Evolutionary conservation across 306 rosid genomes (phyloP), one percentile per base, ranked within the genome.

Genomic region (Comarum palustre): DNA sequence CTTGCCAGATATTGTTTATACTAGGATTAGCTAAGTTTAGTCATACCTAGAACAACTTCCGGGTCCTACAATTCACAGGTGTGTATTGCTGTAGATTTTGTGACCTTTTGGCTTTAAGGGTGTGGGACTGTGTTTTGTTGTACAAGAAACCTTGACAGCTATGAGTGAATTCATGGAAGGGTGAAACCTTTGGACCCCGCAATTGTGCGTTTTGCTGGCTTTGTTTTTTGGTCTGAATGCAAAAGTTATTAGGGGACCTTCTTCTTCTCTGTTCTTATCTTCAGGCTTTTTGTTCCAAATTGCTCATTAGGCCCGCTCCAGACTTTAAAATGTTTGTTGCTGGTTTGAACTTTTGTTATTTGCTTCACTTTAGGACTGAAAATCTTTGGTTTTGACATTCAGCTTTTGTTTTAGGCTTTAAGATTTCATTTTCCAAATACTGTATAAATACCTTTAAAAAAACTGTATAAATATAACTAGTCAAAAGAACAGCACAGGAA

Each of bases 51-150:
- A 73, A 58, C 0, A 47, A 50, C 39, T 60, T 27, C 13, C 20
- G 65, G 82, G 80, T 38, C 80, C 80, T 71, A 64, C 80, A 48
- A n/a, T 25, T 76, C 75, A 77, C 72, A 43, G 58, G 72, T 19
- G 24, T 34, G 20, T 15, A 25, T 29, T 27, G 36, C 61, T 51
- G 20, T 52, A 27, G 31, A 57, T 69, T 77, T 20, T 34, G 8
- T 22, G 24, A 6, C 31, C 66, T 60, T 17, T 32, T 41, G 51
- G 73, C n/a, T 48, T 50, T 46, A 34, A 64, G 52, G 51, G 32
- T 38, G 77, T 75, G 80, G 80, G 80, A 68, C 27, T 34, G 54
- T 17, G 31, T 55, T 36, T 61, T 65, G 68, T 60, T 57, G 62
- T 27, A 63, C 64, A 73, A 81, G 82, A 76, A 66, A 36, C 65